Evolutionary conservation across 306 rosid species (phyloP), one percentile per base, ranked within the genome.

Genomic region (Quercus aquifolioides): DNA sequence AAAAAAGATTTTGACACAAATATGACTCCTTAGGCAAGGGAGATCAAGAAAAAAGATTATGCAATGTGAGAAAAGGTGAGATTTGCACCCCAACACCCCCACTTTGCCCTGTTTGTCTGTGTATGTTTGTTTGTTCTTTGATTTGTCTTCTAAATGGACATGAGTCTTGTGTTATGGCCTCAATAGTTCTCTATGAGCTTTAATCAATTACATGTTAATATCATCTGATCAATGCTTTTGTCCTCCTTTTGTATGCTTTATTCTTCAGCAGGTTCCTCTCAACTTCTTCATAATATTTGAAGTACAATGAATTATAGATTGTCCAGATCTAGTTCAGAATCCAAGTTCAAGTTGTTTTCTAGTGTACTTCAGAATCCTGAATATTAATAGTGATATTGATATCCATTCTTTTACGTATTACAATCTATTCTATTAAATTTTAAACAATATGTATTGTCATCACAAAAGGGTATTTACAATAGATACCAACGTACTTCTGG

Each of bases 1-100:
- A 55, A 88, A 87, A 77, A 92, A 84, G 87, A 63, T 13, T 52
- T 78, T 78, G 78, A 85, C 83, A 21, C 62, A 70, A 76, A 85
- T 79, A 76, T 33, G 73, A 55, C 86, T 55, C 78, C 78, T 69
- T 74, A 82, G 78, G 69, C 69, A 65, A 56, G 51, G 70, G 80
- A 49, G 54, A 49, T 49, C 15, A 49, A 49, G 15, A 72, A 75
- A 78, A 85, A 59, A 21, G 65, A 26, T 10, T 26, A 26, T 59
- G 65, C 65, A 59, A 23, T 9, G 13, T 33, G 20, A 31, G 10
- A 31, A 33, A 18, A 33, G 51, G 71, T 31, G 7, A 65, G 19
- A 19, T 18, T 17, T 65, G 15, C 71, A 3, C 41, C 20, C 10
- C 38, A 38, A 38, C 43, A 38, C 26, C 28, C 20, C 25, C 58